Conservation (phyloP, 495 filamentous ascomycete genomes). For the Hypoxylon fragiforme region DNA sequence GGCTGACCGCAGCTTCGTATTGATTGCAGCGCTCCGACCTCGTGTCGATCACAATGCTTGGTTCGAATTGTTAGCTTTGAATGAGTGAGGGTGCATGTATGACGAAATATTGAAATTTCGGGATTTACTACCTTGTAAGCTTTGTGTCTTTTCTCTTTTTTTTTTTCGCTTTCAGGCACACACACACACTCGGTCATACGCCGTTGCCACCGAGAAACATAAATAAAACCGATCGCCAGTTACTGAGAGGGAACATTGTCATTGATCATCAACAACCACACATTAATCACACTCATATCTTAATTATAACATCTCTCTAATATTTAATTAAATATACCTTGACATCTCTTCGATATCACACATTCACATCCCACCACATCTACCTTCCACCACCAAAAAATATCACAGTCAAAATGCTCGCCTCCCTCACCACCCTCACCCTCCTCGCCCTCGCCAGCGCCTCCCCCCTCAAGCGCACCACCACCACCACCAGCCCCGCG, state of each 20-base stretch:
- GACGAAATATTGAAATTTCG: not conserved
- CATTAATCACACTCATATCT: not conserved
- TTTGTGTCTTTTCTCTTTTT: not conserved
- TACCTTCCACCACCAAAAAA: not conserved
- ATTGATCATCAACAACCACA: constrained; percentile 3
- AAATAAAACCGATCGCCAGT: constrained; percentile 7
- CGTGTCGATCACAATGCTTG: constrained; percentile 13
- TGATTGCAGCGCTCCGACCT: not conserved
- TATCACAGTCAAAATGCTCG: constrained; percentile 16
- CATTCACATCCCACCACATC: not conserved
- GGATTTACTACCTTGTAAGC: not conserved
- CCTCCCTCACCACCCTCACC: constrained; percentile 12
- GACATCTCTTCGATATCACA: not conserved
- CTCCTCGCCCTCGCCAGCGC: constrained; percentile 16
- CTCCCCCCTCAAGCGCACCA: constrained; percentile 2
- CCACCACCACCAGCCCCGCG: not conserved
- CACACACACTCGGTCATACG: not conserved
- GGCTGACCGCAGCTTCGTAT: constrained; percentile 14
- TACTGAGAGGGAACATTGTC: not conserved
- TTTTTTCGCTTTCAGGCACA: not conserved
- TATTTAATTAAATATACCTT: not conserved
- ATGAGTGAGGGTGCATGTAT: too few species aligned
- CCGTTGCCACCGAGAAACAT: not conserved
- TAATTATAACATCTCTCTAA: not conserved
- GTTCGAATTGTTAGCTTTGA: too few species aligned